phyloP scores from a whole-genome alignment of 163 green algal species.

The Smithsoniella earleae region DNA sequence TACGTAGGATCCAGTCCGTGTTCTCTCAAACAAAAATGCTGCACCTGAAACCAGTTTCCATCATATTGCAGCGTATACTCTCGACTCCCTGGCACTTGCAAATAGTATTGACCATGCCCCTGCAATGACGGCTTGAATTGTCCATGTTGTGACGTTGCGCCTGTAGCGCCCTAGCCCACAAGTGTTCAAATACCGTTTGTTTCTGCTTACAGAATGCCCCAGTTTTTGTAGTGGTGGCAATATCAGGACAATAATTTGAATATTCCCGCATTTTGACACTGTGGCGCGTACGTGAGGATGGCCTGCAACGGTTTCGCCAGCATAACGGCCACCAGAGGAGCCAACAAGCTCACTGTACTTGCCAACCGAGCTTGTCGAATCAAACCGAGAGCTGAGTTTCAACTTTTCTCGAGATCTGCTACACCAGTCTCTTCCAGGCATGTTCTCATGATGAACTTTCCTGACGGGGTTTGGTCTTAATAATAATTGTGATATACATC shows the following conservation, averaged over 20 bases:
- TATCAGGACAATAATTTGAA: no score
- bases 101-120: slow-evolving; percentile 27
- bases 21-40: background rate
- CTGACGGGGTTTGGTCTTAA: background rate
- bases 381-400: background rate
- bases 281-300: no score
- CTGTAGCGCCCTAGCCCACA: no score
- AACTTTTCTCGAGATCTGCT: slow-evolving; percentile 20
- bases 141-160: no score
- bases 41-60: background rate
- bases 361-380: background rate
- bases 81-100: no score
- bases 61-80: slow-evolving; percentile 25
- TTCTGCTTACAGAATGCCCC: no score
- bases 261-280: no score
- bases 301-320: background rate
- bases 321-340: background rate
- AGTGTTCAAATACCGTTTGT: no score
- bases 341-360: slow-evolving; percentile 21
- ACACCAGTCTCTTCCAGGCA: slow-evolving; percentile 8
- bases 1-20: background rate
- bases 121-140: background rate
- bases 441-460: background rate
- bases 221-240: no score
- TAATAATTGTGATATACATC: background rate